Evolutionary conservation across 306 rosid genomes (phyloP), one percentile per base, ranked within the genome.

Genomic region (Cicer judaicum): DNA sequence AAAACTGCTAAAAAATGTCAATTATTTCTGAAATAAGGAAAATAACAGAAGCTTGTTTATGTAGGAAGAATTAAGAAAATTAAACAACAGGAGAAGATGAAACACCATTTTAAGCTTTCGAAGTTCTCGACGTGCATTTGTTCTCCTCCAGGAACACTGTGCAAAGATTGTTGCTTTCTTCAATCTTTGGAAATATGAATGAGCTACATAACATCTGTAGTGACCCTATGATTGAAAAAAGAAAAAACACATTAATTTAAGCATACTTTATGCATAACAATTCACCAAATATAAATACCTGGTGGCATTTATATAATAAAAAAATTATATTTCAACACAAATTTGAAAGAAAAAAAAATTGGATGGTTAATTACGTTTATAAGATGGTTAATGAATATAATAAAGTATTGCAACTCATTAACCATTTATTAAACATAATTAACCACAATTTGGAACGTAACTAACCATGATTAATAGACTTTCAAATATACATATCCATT

Each of bases 71-170:
- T 40, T 69, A 64, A 18, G 52, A 63, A 47, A 73, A 39, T 43
- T 41, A 49, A 73, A 36, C 40, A 68, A 47, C 49, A 15, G 64
- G 59, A 64, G 57, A 63, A 74, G 48, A 15, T 69, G 61, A 10
- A 73, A 7, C 38, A 94, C 99, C 96, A 86, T 86, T 80, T 64
- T 86, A 78, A 92, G 97, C 77, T 82, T 86, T 70, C 84, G 81
- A 75, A 92, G 79, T 79, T 88, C 94, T 79, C 75, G 84, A 8
- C 87, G 88, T 41, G 99, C 99, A 63, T 68, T 76, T 76, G 83
- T 81, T 81, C 83, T 84, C 71, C 99, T 88, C 88, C 88, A 81
- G 47, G 76, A 79, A 84, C 96, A 88, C 75, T 94, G 99, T 53
- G 73, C 64, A 39, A 42, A 29, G n/a, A 94, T 63, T 40, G 91